phyloP scores from a whole-genome alignment of 495 filamentous ascomycete genomes.

The Clavariopsis aquatica region DNA sequence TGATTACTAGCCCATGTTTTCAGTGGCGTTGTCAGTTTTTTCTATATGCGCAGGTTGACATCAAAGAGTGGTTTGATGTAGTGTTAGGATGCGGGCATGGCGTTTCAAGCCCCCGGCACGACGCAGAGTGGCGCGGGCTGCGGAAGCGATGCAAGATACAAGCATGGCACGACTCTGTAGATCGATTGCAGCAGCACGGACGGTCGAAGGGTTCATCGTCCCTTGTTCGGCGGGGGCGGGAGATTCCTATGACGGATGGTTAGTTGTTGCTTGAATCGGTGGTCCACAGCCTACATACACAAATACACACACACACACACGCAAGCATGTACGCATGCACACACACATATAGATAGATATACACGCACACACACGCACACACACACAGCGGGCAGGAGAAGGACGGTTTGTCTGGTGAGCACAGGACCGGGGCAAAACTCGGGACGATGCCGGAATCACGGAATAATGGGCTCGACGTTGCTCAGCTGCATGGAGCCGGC shows the following conservation, averaged over 20 bases:
- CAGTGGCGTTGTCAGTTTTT: neutral
- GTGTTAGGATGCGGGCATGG: constrained; percentile 28
- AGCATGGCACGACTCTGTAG: constrained; percentile 30
- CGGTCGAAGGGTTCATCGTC: constrained; percentile 27
- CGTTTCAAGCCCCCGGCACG: constrained; percentile 32
- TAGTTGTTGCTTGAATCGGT: neutral
- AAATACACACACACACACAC: too few species aligned
- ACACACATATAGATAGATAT: too few species aligned
- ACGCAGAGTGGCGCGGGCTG: constrained; percentile 27
- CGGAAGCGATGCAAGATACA: constrained; percentile 40
- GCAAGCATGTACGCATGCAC: too few species aligned
- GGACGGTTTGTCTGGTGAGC: too few species aligned
- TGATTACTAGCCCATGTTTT: neutral
- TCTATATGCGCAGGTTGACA: neutral
- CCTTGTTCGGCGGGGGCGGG: constrained; percentile 32
- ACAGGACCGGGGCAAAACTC: constrained; percentile 1
- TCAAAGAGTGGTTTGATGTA: constrained; percentile 10
- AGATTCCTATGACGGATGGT: constrained; percentile 32
- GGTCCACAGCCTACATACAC: too few species aligned
- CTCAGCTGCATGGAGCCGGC: constrained; percentile 12
- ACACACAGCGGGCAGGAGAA: constrained; percentile 2
- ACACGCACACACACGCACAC: too few species aligned
- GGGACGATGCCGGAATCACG: constrained; percentile 17
- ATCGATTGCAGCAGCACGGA: constrained; percentile 36
- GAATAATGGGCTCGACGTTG: constrained; percentile 18